Conservation (phyloP, 2,329 filamentous ascomycete genomes). For the Trichoderma sp. region DNA sequence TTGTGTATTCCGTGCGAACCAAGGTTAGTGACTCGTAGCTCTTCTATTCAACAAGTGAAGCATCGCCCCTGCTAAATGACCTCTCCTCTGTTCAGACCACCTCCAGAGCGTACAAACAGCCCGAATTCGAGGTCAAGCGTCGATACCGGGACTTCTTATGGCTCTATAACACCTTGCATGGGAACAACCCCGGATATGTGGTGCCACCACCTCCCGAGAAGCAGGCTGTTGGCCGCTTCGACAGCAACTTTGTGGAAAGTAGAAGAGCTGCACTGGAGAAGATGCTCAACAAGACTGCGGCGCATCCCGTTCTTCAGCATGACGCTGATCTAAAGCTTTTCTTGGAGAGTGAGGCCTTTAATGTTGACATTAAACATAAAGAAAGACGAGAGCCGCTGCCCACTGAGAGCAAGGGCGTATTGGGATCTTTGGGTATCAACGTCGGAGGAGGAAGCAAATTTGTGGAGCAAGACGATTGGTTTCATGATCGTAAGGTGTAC, state of each 20-base stretch:
- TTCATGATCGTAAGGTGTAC: conserved; percentile 94
- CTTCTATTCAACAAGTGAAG: not conserved
- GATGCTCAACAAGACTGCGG: conserved; percentile 95
- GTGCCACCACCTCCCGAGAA: conserved; percentile 97
- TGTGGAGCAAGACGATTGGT: conserved; percentile 99
- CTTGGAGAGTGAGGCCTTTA: conserved; percentile 94
- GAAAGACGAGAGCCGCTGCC: conserved; percentile 86
- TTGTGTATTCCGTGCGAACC: conserved; percentile 94
- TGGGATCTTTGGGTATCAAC: conserved; percentile 80
- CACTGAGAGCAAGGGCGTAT: conserved; percentile 89
- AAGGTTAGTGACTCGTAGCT: conserved; percentile 61
- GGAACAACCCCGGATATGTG: conserved; percentile 92
- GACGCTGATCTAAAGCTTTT: conserved; percentile 95
- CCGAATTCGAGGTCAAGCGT: conserved; percentile 90
- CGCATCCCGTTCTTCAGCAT: conserved; percentile 87
- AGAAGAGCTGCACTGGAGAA: conserved; percentile 89
- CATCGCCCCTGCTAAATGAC: not conserved
- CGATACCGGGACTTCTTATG: conserved; percentile 96
- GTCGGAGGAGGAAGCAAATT: conserved; percentile 84
- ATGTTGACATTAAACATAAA: conserved; percentile 96
- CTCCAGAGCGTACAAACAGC: conserved; percentile 91
- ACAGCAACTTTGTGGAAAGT: conserved; percentile 94
- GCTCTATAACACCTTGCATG: conserved; percentile 93
- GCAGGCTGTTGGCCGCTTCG: conserved; percentile 94
- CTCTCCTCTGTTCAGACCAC: conserved; percentile 65